Evolutionary conservation across 495 filamentous ascomycete species (phyloP).

Genomic region (Stereocaulon alpinum): DNA sequence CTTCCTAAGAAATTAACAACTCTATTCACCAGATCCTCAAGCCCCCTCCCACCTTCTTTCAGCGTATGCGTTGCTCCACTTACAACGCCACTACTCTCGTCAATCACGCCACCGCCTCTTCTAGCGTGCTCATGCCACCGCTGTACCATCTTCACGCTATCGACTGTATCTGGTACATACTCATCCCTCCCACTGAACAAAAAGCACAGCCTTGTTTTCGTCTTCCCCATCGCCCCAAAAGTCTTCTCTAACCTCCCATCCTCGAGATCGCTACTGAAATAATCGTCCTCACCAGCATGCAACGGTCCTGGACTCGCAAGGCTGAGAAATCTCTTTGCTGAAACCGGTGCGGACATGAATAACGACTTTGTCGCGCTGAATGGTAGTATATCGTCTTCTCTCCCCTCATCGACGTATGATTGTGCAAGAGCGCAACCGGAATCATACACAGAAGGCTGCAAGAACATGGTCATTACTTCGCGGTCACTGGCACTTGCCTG

Average conservation of each 20-base stretch:
- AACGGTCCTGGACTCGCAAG: conserved; percentile 48
- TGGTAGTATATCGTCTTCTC: conserved; percentile 48
- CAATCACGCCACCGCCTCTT: conserved; percentile 36
- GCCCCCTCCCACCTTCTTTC: conserved; percentile 36
- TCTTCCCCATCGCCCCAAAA: conserved; percentile 52
- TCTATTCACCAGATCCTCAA: conserved; percentile 41
- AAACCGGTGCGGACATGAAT: conserved; percentile 47
- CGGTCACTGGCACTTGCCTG: conserved; percentile 77
- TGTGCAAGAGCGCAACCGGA: conserved; percentile 43
- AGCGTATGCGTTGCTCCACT: conserved; percentile 54
- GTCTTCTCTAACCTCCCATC: conserved; percentile 47
- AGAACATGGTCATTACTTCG: conserved; percentile 43
- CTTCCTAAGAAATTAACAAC: conserved; percentile 46
- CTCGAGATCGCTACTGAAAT: conserved; percentile 70
- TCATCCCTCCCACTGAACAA: conserved; percentile 67
- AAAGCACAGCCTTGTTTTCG: conserved; percentile 28
- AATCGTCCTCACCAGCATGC: conserved; percentile 66
- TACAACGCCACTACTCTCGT: conserved; percentile 48
- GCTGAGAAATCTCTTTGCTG: conserved; percentile 57
- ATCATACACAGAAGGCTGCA: conserved; percentile 37
- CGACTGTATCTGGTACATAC: conserved; percentile 49
- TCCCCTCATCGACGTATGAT: conserved; percentile 41
- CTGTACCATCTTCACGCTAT: conserved; percentile 52
- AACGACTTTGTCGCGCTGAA: conserved; percentile 33
- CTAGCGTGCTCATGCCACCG: conserved; percentile 48